Base-by-base conservation (phyloP, 345 rosid genomes). In the Eucalyptus regnans region DNA sequence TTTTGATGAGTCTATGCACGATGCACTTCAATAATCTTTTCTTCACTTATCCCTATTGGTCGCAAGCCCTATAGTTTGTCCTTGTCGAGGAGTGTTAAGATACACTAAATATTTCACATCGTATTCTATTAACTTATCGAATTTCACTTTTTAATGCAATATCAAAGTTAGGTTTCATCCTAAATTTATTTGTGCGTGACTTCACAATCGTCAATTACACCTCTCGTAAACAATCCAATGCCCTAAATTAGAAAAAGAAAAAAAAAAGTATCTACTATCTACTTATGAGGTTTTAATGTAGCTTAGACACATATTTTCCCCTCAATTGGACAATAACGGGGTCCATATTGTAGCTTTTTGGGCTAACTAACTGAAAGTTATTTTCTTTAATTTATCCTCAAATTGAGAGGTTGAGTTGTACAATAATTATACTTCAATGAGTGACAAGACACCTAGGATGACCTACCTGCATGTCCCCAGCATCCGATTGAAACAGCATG, bases 101-200 rank as follows among this genome's bases (percentile, higher is more conserved):
- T 41, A 37, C 23, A 37, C 2, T 1, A 37, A 76, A 18, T 76
- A 11, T 20, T 37, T 37, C 8, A 5, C 3, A 3, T 16, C 1
- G 3, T 37, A 37, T 37, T 20, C 27, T 22, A 18, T 2, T 41
- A 11, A 37, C 44, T 76, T 9, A 33, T 33, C 4, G 0, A 18
- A 71, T 9, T 71, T 71, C 27, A 18, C 13, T 71, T 71, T 37
- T 1, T 10, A 71, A 18, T 11, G 43, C 12, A 44, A 76, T 20
- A 20, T 17, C 25, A 41, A 76, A 37, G 11, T 76, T 71, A 33
- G 46, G 81, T 33, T 71, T 71, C 46, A 9, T 33, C 81, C 46
- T 41, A 71, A 10, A 18, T 37, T 0, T 9, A 76, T 76, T 41
- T 33, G 20, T 0, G 5, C 13, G 0, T 37, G 83, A 0, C 13